Percentiles rank a stretch among this genome's conserved stretches.
Evolutionary conservation across 2,329 filamentous ascomycete species (phyloP).

Genomic region (Trichoderma breve): DNA sequence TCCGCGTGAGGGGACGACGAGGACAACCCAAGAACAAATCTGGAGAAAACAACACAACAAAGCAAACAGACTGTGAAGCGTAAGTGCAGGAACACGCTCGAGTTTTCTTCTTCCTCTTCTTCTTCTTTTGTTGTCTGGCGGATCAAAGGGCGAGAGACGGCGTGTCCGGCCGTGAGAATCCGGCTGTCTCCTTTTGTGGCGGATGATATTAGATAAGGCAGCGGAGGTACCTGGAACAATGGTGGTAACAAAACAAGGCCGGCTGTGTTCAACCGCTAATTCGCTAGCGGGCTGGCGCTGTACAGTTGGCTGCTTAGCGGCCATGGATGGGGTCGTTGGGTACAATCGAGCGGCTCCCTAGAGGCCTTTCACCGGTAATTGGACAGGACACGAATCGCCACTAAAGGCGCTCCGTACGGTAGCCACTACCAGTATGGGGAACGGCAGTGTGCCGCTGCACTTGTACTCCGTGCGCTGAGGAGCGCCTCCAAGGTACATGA

Average conservation of each 20-base stretch:
- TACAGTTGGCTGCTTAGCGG: not conserved
- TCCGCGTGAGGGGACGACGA: not conserved
- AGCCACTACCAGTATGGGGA: not conserved
- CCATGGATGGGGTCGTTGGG: not conserved
- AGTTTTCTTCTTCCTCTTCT: not conserved
- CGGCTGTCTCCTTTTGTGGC: constrained; percentile 21
- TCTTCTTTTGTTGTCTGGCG: constrained; percentile 1
- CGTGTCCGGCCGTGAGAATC: constrained; percentile 21
- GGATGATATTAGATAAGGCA: constrained; percentile 14
- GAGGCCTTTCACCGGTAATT: not conserved
- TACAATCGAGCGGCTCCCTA: not conserved
- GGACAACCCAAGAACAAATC: not conserved
- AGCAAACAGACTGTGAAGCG: not conserved
- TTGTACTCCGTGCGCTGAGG: not conserved
- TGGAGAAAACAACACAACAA: not conserved
- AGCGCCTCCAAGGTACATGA: not conserved
- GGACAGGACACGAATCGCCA: not conserved
- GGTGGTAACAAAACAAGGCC: not conserved
- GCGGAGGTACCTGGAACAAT: not conserved
- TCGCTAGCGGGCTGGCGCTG: not conserved
- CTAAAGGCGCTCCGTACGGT: not conserved
- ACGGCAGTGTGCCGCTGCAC: not conserved
- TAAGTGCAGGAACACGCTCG: not conserved
- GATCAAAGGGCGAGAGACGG: constrained; percentile 20
- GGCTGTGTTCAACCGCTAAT: not conserved